Evolutionary conservation across 371 early-diverging fungal species (phyloP).

Genomic region (Phascolomyces articulosus): DNA sequence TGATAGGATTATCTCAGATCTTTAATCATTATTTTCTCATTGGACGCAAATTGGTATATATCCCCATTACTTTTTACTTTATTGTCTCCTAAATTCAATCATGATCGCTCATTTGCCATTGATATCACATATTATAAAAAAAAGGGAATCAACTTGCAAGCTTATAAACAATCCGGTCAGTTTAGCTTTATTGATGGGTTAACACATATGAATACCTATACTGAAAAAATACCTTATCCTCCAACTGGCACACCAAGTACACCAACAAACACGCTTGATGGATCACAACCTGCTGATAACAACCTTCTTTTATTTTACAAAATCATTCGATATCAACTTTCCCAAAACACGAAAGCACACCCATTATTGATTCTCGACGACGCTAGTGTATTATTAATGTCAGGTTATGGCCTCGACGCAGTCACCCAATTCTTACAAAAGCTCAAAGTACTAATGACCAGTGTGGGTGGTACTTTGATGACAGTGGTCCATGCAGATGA

Average conservation of each 20-base stretch:
- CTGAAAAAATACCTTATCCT: constrained; percentile 43
- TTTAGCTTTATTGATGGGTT: constrained; percentile 68
- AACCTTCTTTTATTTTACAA: constrained; percentile 26
- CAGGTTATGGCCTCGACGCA: constrained; percentile 50
- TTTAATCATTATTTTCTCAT: constrained; percentile 69
- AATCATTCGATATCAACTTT: constrained; percentile 17
- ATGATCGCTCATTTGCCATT: neutral
- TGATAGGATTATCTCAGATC: constrained; percentile 70
- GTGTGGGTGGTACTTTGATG: constrained; percentile 59
- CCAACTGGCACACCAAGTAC: constrained; percentile 40
- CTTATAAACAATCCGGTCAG: constrained; percentile 52
- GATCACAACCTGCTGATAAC: constrained; percentile 7
- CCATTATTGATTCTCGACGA: constrained; percentile 69
- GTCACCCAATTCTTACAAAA: constrained; percentile 51
- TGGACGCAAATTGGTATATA: constrained; percentile 67
- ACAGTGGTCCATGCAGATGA: constrained; percentile 67
- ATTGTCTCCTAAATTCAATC: neutral
- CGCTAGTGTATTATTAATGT: constrained; percentile 56
- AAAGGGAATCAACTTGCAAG: constrained; percentile 66
- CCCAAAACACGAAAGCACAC: constrained; percentile 14
- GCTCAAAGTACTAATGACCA: constrained; percentile 44
- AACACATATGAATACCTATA: constrained; percentile 57
- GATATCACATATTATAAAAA: neutral
- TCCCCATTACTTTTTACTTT: neutral
- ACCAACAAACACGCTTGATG: constrained; percentile 36